Evolutionary conservation across 352 stramenopile species (phyloP), one percentile per base, ranked within the genome.

Genomic region (Blastocystis sp.): DNA sequence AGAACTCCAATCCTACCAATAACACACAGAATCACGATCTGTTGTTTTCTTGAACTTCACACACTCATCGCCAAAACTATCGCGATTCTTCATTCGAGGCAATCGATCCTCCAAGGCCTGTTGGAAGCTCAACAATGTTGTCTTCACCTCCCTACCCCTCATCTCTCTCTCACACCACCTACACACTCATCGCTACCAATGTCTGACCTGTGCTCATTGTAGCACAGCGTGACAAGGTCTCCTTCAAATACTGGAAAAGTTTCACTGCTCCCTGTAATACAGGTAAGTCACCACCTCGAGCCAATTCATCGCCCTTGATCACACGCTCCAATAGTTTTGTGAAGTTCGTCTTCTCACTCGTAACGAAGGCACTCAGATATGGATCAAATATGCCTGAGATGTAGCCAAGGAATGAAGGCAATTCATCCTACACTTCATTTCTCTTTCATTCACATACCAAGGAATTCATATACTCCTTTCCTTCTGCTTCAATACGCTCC

Each of bases 191-290:
- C 57, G 98, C 93, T 89, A 98, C 98, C 87, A 99, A 98, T 13
- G 96, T 98, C 91, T 98, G 95, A 27, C 96, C 96, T 66, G 96
- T 98, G 0, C 96, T 98, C 42, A 99, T 91, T 30, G 95, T 95
- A 27, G 95, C 98, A 87, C 97, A 99, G 22, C 96, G 94, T 87
- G 97, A 97, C 51, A 99, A 96, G 7, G 95, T 98, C 81, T 98
- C 98, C 69, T 98, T 98, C 88, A 99, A 98, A 92, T 99, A 98
- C 57, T 97, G 95, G 90, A 99, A 99, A 89, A 99, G 95, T 89
- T 97, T 97, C 22, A 98, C 97, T 1, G 96, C 98, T 48, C 94
- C 98, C 0, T 94, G 97, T 90, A 99, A 98, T 7, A 98, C 95
- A 0, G 96, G 95, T 22, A 98, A 91, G 66, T 96, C 95, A 13